Conservation (phyloP, 805 yeast genomes). For the Priceomyces carsonii region DNA sequence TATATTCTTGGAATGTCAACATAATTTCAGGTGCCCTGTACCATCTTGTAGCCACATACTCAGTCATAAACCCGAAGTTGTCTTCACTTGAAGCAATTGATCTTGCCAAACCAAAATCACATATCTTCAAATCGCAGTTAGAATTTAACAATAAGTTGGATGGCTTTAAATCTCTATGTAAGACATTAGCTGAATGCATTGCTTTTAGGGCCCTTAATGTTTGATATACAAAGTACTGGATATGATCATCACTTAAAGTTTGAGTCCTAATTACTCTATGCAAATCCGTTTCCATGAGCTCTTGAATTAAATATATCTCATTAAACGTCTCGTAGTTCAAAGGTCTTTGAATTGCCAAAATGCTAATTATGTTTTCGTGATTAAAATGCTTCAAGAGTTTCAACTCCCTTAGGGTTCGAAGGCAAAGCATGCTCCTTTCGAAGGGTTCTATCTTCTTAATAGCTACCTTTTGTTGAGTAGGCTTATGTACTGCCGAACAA, state of each 20-base stretch:
- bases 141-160: slow-evolving; percentile 82
- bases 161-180: slow-evolving; percentile 93
- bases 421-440: slow-evolving; percentile 82
- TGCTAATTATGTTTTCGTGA: slow-evolving; percentile 90
- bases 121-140: slow-evolving; percentile 89
- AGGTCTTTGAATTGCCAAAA: slow-evolving; percentile 88
- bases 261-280: slow-evolving; percentile 83
- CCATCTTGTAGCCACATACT: slow-evolving; percentile 97
- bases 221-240: slow-evolving; percentile 91
- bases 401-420: slow-evolving; percentile 86
- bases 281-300: slow-evolving; percentile 84
- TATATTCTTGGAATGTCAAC: slow-evolving; percentile 90
- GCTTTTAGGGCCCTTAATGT: slow-evolving; percentile 88
- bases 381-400: slow-evolving; percentile 86
- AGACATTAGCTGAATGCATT: slow-evolving; percentile 89
- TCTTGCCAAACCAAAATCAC: slow-evolving; percentile 92
- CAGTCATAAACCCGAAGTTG: slow-evolving; percentile 85
- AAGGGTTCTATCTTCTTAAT: slow-evolving; percentile 94
- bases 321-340: slow-evolving; percentile 69
- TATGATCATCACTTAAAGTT: slow-evolving; percentile 84
- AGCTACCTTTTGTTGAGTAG: slow-evolving; percentile 88
- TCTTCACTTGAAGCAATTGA: slow-evolving; percentile 62
- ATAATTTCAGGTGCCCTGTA: slow-evolving; percentile 97
- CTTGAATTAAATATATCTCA: slow-evolving; percentile 88
- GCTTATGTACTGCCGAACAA: slow-evolving; percentile 83